A percentile compares a stretch with the other conserved stretches of the same genome.
These are phyloP conservation scores for Populus deltoides DNA, from an alignment of 345 rosid genomes.

Conservation along the genomic window DNA sequence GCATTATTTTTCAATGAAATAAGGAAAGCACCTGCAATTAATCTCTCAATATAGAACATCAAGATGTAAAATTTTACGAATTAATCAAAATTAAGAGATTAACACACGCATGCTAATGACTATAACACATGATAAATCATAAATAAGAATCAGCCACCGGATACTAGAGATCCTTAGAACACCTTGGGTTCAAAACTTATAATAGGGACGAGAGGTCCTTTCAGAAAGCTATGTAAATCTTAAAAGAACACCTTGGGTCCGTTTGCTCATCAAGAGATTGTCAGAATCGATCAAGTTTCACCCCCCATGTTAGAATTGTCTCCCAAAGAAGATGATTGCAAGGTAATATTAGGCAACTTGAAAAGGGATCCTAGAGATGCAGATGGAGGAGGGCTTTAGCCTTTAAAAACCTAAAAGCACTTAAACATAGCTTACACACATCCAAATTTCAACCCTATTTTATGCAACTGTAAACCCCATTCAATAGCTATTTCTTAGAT, in stretches of 20 bases:
- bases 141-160: neutral
- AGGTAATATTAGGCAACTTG: neutral
- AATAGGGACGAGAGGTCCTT: neutral
- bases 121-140: neutral
- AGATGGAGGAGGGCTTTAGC: too few species aligned
- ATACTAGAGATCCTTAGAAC: neutral
- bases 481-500: neutral
- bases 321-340: too few species aligned
- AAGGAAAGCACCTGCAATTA: constrained; percentile 12
- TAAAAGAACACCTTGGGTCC: neutral
- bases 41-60: neutral
- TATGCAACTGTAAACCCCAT: neutral
- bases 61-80: neutral
- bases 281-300: neutral
- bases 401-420: too few species aligned
- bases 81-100: neutral
- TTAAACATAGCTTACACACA: too few species aligned
- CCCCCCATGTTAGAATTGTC: too few species aligned
- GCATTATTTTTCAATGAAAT: constrained; percentile 44
- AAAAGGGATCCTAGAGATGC: too few species aligned
- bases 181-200: too few species aligned
- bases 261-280: neutral
- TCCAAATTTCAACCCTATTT: neutral
- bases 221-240: neutral
- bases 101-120: neutral